These are phyloP conservation scores for Davidsoniella virescens DNA, from an alignment of 2,329 filamentous ascomycete genomes.

Conservation along the genomic window DNA sequence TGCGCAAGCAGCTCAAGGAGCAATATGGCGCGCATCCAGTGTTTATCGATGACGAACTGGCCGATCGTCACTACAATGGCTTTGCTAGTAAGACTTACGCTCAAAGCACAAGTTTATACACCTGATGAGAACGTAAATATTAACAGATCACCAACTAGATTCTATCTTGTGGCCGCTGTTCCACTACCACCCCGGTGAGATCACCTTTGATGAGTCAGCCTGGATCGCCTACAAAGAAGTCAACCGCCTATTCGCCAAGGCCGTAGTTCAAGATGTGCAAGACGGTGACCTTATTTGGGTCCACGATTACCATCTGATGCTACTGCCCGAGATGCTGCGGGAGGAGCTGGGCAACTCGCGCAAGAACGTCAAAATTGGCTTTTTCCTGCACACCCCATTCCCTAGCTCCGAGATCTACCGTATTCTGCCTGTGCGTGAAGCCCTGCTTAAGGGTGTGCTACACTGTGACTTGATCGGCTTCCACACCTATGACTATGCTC, in stretches of 20 bases:
- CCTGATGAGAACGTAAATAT: not conserved
- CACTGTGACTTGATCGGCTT: conserved; percentile 94
- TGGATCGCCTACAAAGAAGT: conserved; percentile 91
- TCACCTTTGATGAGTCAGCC: conserved; percentile 88
- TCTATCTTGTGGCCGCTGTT: conserved; percentile 97
- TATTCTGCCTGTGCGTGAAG: conserved; percentile 81
- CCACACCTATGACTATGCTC: conserved; percentile 97
- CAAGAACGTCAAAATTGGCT: conserved; percentile 93
- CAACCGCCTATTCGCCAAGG: conserved; percentile 80
- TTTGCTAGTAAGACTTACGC: conserved; percentile 60
- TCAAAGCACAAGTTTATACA: too few relatives aligned
- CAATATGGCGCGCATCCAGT: conserved; percentile 84
- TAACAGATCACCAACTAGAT: conserved; percentile 34
- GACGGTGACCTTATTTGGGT: conserved; percentile 96
- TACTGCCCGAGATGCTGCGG: conserved; percentile 86
- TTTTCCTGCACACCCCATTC: conserved; percentile 96
- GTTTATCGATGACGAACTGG: conserved; percentile 84
- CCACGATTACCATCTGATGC: conserved; percentile 97
- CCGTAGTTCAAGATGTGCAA: conserved; percentile 70
- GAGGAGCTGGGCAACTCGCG: conserved; percentile 67
- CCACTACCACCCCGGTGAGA: conserved; percentile 97
- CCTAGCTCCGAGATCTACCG: conserved; percentile 94
- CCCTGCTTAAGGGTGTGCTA: conserved; percentile 71
- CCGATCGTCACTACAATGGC: conserved; percentile 92
- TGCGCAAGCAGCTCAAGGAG: conserved; percentile 65